Percentiles rank a stretch among this genome's conserved stretches.
Evolutionary conservation across 805 yeast species (phyloP).

Genomic region (Wickerhamiella musiphila): DNA sequence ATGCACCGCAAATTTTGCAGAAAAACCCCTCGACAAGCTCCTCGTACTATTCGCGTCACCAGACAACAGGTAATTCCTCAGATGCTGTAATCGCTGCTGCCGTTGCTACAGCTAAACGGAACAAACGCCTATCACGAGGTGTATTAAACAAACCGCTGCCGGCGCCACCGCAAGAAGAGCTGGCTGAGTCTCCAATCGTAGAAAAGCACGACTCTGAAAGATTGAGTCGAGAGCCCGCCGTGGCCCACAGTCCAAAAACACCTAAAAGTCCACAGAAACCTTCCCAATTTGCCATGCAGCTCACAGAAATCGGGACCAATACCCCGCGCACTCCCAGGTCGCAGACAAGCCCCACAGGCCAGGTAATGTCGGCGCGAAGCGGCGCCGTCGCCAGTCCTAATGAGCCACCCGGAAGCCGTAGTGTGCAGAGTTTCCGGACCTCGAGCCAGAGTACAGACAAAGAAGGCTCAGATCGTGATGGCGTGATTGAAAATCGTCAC

Average conservation of each 20-base stretch:
- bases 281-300: no score
- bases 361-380: not conserved
- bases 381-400: not conserved
- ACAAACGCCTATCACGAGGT: not conserved
- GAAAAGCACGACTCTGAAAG: no score
- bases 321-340: not conserved
- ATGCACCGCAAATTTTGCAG: no score
- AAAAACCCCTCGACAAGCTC: no score
- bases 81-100: no score
- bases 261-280: no score
- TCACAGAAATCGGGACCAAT: not conserved
- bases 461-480: conserved; percentile 2
- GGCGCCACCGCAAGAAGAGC: conserved; percentile 5
- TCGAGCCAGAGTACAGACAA: not conserved
- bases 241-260: no score
- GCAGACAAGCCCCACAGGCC: not conserved
- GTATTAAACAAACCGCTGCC: conserved; percentile 13
- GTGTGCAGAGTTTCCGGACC: not conserved
- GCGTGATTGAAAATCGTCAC: conserved; percentile 10
- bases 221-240: no score
- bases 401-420: not conserved
- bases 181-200: not conserved
- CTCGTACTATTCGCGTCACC: no score
- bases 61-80: no score
- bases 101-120: not conserved